Evolutionary conservation across 1,284 basidiomycete species (phyloP).

Genomic region (Stygiomarasmius scandens): DNA sequence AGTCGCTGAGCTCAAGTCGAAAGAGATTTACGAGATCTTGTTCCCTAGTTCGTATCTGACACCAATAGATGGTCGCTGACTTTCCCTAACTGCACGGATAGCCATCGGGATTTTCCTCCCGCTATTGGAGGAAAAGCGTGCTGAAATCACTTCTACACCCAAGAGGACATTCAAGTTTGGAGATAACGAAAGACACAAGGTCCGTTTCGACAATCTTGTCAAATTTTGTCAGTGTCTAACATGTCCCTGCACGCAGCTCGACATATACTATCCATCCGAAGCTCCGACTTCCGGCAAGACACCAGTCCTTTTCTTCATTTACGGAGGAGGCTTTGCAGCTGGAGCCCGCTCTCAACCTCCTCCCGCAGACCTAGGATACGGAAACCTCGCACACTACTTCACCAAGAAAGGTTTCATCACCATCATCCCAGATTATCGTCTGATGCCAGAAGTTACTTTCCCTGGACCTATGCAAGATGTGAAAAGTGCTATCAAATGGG

Average conservation of each 20-base stretch:
- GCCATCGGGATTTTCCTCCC: slow-evolving; percentile 49
- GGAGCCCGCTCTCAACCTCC: slow-evolving; percentile 50
- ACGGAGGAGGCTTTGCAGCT: slow-evolving; percentile 61
- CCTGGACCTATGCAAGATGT: slow-evolving; percentile 57
- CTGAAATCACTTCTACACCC: slow-evolving; percentile 42
- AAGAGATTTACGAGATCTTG: slow-evolving; percentile 8
- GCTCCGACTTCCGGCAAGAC: slow-evolving; percentile 33
- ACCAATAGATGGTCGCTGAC: not conserved
- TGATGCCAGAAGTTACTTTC: slow-evolving; percentile 54
- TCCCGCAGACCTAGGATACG: slow-evolving; percentile 52
- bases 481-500: slow-evolving; percentile 60
- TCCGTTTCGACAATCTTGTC: slow-evolving; percentile 26
- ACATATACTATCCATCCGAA: slow-evolving; percentile 57
- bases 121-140: slow-evolving; percentile 41
- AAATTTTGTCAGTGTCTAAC: no score
- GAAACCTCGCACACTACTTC: slow-evolving; percentile 61
- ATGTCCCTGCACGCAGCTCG: no score
- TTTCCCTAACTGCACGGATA: slow-evolving; percentile 20
- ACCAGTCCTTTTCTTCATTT: slow-evolving; percentile 62
- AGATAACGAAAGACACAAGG: slow-evolving; percentile 53
- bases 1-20: slow-evolving; percentile 9
- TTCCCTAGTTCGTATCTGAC: slow-evolving; percentile 11
- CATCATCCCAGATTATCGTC: slow-evolving; percentile 65
- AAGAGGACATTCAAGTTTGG: slow-evolving; percentile 61
- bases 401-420: slow-evolving; percentile 59